Conservation (phyloP, 73 alveolate genomes). For the Tetrahymena borealis region DNA sequence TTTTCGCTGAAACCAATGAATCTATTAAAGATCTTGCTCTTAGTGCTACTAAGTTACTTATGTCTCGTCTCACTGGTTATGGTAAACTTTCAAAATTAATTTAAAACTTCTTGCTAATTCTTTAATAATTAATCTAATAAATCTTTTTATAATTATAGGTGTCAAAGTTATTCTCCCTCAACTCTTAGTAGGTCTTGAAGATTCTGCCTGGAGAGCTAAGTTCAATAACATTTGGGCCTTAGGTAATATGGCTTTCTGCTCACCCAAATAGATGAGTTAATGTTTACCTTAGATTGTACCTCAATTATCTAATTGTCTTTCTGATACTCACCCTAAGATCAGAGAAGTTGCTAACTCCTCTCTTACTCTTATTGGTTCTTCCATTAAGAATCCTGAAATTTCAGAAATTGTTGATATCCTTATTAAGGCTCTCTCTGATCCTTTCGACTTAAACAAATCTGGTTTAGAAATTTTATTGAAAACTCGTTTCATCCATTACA, state of each 20-base stretch:
- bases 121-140: not conserved
- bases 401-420: constrained; percentile 52
- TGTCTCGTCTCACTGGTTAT: constrained; percentile 57
- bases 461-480: constrained; percentile 62
- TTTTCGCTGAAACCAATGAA: constrained; percentile 60
- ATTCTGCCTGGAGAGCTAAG: constrained; percentile 72
- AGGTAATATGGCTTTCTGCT: constrained; percentile 76
- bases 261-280: constrained; percentile 60
- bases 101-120: too few species aligned
- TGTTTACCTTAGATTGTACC: constrained; percentile 65
- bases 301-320: constrained; percentile 55
- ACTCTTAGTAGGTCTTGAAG: constrained; percentile 64
- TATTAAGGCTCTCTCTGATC: constrained; percentile 55
- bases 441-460: constrained; percentile 39
- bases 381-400: constrained; percentile 69
- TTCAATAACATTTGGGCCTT: constrained; percentile 68
- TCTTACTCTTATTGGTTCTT: constrained; percentile 61
- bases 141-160: not conserved
- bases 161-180: constrained; percentile 56
- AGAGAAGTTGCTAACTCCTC: constrained; percentile 69
- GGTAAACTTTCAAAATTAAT: not conserved
- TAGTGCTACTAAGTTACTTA: constrained; percentile 43
- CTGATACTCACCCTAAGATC: constrained; percentile 81
- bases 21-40: constrained; percentile 55
- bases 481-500: constrained; percentile 67